Conservation (phyloP, 2,329 filamentous ascomycete genomes). For the Claviceps capensis region DNA sequence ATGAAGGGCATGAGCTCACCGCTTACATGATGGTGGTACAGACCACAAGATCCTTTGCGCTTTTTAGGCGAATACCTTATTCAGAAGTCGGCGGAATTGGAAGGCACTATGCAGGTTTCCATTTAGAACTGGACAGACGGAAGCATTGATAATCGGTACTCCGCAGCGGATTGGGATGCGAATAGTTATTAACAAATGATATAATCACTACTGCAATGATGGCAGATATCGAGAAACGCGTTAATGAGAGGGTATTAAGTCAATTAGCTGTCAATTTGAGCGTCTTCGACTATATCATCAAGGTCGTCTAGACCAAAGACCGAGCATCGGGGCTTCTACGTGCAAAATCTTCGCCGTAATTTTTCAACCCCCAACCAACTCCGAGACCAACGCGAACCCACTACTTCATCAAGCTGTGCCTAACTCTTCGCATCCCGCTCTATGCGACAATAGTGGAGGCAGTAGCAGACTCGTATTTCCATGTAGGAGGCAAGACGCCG, state of each 20-base stretch:
- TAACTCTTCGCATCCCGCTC: conserved; percentile 18
- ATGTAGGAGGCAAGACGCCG: conserved; percentile 73
- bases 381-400: conserved; percentile 26
- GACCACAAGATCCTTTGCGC: conserved; percentile 55
- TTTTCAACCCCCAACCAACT: conserved; percentile 30
- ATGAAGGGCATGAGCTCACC: background rate
- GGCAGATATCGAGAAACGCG: background rate
- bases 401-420: conserved; percentile 7
- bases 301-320: conserved; percentile 21
- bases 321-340: conserved; percentile 30
- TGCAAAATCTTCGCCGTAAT: conserved; percentile 26
- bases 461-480: conserved; percentile 97
- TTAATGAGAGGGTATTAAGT: background rate
- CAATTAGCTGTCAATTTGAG: conserved; percentile 20
- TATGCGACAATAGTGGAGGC: conserved; percentile 90
- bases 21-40: conserved; percentile 8
- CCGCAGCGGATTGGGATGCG: conserved; percentile 3
- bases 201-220: background rate
- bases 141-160: too few relatives aligned
- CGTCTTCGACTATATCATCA: conserved; percentile 16
- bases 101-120: conserved; percentile 19
- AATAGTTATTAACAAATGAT: background rate
- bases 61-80: conserved; percentile 58
- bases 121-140: background rate
- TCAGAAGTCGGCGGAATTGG: conserved; percentile 52